Percentiles rank a stretch among this genome's conserved stretches.
These are phyloP conservation scores for Malus fusca DNA, from an alignment of 306 rosid species.

Conservation along the genomic window DNA sequence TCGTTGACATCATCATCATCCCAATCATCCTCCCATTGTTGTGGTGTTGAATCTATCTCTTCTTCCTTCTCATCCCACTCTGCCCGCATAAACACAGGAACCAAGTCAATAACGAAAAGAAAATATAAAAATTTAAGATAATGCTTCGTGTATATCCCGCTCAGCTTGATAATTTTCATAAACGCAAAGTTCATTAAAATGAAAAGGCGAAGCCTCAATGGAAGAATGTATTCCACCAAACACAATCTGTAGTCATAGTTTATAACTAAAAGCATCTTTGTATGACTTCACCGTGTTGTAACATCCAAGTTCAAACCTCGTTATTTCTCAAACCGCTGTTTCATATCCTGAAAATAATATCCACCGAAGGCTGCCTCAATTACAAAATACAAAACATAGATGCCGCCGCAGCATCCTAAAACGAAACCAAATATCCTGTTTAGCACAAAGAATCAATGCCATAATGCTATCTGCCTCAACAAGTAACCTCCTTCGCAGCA, in stretches of 20 bases:
- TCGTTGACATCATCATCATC: constrained; percentile 84
- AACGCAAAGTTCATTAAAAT: background rate
- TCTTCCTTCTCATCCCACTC: constrained; percentile 73
- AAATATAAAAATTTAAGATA: background rate
- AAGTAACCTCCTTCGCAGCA: background rate
- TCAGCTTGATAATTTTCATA: background rate
- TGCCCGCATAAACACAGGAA: constrained; percentile 4
- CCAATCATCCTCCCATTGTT: constrained; percentile 92
- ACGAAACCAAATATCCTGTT: background rate
- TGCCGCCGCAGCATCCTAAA: background rate
- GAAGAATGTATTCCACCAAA: background rate
- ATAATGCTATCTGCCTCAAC: background rate
- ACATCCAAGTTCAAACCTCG: background rate
- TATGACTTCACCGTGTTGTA: background rate
- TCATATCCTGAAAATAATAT: background rate
- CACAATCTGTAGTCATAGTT: background rate
- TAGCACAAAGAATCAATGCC: background rate
- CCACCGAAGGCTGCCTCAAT: background rate
- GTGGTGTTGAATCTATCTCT: constrained; percentile 59
- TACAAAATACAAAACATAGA: background rate
- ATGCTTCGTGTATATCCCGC: too few relatives aligned
- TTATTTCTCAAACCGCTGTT: background rate
- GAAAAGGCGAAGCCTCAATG: background rate
- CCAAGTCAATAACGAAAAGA: background rate
- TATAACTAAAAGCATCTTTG: background rate